Evolutionary conservation across 768 basidiomycete species (phyloP).

Genomic region (Termitomyces sp.): DNA sequence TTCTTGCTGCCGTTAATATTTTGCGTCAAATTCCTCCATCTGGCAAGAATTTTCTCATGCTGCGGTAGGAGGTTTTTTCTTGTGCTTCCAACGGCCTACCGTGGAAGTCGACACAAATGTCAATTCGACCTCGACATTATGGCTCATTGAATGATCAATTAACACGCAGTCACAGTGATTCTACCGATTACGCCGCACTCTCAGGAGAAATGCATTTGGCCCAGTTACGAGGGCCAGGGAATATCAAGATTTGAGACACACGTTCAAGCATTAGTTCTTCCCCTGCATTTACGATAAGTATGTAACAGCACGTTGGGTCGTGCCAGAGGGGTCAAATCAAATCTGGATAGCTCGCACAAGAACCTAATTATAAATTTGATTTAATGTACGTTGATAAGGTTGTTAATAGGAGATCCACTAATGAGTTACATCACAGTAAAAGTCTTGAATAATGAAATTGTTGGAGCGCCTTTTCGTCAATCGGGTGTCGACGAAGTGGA

Average conservation of each 20-base stretch:
- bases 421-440: slow-evolving; percentile 9
- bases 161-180: background rate
- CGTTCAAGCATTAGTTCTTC: background rate
- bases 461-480: slow-evolving; percentile 48
- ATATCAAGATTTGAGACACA: background rate
- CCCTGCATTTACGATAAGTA: background rate
- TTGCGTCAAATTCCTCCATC: slow-evolving; percentile 3
- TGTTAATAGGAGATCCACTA: background rate
- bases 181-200: background rate
- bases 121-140: background rate
- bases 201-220: background rate
- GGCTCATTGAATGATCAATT: background rate
- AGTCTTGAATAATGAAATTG: slow-evolving; percentile 24
- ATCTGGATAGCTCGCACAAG: background rate
- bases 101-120: background rate
- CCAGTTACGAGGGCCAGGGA: background rate
- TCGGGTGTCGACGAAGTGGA: slow-evolving; percentile 60
- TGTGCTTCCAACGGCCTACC: slow-evolving; percentile 2
- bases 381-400: background rate
- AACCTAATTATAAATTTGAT: background rate
- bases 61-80: background rate
- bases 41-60: background rate
- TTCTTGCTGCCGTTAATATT: slow-evolving; percentile 1
- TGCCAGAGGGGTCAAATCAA: background rate
- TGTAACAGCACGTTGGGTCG: background rate